Evolutionary conservation across 768 basidiomycete genomes (phyloP), one percentile per base, ranked within the genome.

Genomic region (Kwoniella pini): DNA sequence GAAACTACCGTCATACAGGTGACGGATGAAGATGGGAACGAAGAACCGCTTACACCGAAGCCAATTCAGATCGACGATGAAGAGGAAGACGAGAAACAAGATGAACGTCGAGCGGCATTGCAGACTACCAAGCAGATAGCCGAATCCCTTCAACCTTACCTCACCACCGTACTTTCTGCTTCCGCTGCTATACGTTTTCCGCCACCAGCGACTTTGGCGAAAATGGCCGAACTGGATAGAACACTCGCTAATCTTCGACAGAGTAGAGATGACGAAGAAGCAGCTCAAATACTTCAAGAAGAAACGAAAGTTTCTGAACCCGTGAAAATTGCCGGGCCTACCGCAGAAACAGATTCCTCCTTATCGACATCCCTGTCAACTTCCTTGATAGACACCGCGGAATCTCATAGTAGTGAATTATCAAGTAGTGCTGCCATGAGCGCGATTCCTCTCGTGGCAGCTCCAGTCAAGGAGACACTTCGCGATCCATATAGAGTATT

Each of bases 161-260:
- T 82, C 67, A 85, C 82, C 62, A 93, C 90, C 1, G 91, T 92
- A 71, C 89, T 97, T 28, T 98, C 96, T 1, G 90, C 92, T 42
- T 97, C 94, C 2, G 89, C 94, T 0, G 91, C 93, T 0, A 81
- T 97, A 46, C 85, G 91, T 4, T 96, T 96, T 75, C 90, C 88
- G 13, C 92, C 95, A 22, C 96, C 96, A 3, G 88, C 90, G 72
- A 88, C 93, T 6, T 84, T 99, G 39, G 82, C 84, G 2, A 84
- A 84, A 45, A 96, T 98, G 91, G 88, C 89, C 69, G 87, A 90
- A 67, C 81, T 97, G 5, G 93, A 98, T 69, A 84, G 87, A 22
- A 83, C 87, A 56, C 83, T 95, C n/a, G 80, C 83, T 31, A 81
- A 82, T 27, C 84, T 87, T 15, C 89, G 88, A 71, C 82, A 82